phyloP scores from a whole-genome alignment of 1,284 basidiomycete species.

The Cystobasidium slooffiae region DNA sequence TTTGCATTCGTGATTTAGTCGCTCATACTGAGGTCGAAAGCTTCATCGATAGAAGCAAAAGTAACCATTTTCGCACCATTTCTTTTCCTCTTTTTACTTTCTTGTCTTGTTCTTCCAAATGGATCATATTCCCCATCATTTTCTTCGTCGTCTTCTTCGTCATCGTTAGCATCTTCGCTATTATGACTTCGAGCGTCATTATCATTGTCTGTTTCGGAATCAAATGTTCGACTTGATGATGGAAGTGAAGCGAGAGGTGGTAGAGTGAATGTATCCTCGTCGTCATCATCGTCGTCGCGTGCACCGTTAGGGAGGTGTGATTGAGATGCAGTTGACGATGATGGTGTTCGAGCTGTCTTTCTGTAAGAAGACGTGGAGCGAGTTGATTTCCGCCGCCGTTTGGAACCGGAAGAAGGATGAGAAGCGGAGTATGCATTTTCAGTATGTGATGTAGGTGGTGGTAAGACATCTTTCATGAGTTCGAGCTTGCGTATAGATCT shows the following conservation, averaged over 20 bases:
- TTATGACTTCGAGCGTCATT: too few species aligned
- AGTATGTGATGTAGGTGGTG: not conserved
- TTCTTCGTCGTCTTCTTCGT: not conserved
- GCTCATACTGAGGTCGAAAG: constrained; percentile 1
- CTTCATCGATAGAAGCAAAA: constrained; percentile 9
- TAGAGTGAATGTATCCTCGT: too few species aligned
- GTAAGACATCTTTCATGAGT: not conserved
- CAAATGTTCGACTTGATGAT: not conserved
- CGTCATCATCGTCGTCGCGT: too few species aligned
- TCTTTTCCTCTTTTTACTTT: constrained; percentile 14
- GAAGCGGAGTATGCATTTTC: not conserved
- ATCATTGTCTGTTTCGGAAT: not conserved
- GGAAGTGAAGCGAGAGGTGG: too few species aligned
- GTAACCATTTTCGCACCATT: not conserved
- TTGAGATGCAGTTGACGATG: too few species aligned
- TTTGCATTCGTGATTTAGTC: not conserved
- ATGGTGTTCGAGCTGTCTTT: too few species aligned
- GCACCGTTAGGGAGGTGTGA: too few species aligned
- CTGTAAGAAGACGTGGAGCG: too few species aligned
- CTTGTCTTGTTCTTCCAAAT: constrained; percentile 10
- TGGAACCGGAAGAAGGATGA: not conserved
- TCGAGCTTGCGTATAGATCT: not conserved
- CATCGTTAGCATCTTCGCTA: too few species aligned
- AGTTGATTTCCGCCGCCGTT: too few species aligned
- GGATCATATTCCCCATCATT: constrained; percentile 5